phyloP scores from a whole-genome alignment of 805 yeast species.

The Yamadazyma olivae region DNA sequence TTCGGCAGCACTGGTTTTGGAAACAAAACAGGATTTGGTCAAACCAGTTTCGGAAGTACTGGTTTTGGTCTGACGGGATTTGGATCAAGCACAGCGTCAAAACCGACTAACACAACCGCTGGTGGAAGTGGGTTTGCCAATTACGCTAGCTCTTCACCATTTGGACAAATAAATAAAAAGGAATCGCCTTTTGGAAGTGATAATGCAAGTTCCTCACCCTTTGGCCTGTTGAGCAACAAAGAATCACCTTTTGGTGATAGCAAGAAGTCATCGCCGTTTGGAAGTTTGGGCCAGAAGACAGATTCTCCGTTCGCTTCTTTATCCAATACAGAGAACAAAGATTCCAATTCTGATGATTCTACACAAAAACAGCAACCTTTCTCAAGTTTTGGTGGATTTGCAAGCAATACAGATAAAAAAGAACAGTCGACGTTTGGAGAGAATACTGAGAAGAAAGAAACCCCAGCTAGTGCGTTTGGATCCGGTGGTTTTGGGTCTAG shows the following conservation, averaged over 20 bases:
- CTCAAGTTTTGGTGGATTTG: too few relatives aligned
- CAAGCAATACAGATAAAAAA: too few relatives aligned
- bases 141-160: conserved; percentile 6
- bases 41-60: conserved; percentile 1
- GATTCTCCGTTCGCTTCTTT: conserved; percentile 10
- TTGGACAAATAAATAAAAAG: neutral
- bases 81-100: conserved; percentile 16
- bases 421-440: too few relatives aligned
- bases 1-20: conserved; percentile 2
- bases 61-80: conserved; percentile 9
- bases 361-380: too few relatives aligned
- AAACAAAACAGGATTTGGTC: neutral
- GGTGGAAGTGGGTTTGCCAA: conserved; percentile 15
- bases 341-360: too few relatives aligned
- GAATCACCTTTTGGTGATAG: conserved; percentile 14
- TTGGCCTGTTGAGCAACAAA: conserved; percentile 5
- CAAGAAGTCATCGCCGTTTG: conserved; percentile 4
- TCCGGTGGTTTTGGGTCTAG: conserved; percentile 3
- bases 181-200: conserved; percentile 4
- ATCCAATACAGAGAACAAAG: neutral
- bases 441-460: neutral
- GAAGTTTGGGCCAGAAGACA: conserved; percentile 1
- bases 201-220: conserved; percentile 3
- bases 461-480: conserved; percentile 1
- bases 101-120: conserved; percentile 3